These are phyloP conservation scores for Cytospora piceae DNA, from an alignment of 2,329 filamentous ascomycete species.

Conservation along the genomic window DNA sequence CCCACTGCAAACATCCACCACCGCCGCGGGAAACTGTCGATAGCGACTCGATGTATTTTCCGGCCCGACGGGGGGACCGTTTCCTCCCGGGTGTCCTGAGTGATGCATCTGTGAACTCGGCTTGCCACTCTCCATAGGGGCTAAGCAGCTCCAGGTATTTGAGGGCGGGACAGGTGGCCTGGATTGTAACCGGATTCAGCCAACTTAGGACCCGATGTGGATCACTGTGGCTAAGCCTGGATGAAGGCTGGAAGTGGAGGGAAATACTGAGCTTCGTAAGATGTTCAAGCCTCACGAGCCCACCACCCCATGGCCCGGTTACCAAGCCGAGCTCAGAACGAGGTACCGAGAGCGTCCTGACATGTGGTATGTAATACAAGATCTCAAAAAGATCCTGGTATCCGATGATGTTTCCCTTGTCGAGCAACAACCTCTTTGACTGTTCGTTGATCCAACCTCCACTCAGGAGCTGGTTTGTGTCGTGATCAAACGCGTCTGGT, in stretches of 20 bases:
- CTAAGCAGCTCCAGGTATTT: slow-evolving; percentile 5
- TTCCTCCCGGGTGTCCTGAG: neutral
- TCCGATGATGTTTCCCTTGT: neutral
- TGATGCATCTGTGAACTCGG: neutral
- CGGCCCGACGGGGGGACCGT: neutral
- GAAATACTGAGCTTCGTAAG: slow-evolving; percentile 10
- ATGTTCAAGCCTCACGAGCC: neutral
- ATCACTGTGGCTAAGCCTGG: neutral
- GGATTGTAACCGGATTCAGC: neutral
- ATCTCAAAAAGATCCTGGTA: neutral
- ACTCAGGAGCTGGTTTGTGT: neutral
- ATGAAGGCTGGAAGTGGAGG: neutral
- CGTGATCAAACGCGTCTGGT: neutral
- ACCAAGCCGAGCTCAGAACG: neutral
- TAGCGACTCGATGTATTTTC: slow-evolving; percentile 11
- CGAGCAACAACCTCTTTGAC: neutral
- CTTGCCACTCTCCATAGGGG: neutral
- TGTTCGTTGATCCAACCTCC: neutral
- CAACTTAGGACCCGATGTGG: neutral
- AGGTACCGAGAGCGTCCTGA: neutral
- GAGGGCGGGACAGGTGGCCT: neutral
- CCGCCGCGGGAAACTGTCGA: neutral
- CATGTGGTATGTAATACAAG: neutral
- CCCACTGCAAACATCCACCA: neutral
- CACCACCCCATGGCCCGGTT: neutral